phyloP scores from a whole-genome alignment of 2,329 filamentous ascomycete species.

The Colletotrichum sp. region DNA sequence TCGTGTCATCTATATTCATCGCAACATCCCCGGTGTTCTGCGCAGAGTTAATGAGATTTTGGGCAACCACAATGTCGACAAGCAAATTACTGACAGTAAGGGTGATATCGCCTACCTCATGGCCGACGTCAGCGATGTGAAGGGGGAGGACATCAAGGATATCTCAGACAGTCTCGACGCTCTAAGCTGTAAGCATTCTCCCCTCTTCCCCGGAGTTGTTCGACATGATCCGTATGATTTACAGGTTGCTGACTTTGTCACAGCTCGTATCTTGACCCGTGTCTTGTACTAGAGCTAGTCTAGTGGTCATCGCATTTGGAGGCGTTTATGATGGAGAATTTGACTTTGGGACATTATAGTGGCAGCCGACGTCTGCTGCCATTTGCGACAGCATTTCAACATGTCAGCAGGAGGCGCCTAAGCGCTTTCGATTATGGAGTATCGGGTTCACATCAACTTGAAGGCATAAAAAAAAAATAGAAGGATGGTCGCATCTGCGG shows the following conservation, averaged over 20 bases:
- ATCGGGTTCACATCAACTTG: constrained; percentile 16
- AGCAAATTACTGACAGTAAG: constrained; percentile 96
- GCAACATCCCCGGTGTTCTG: constrained; percentile 94
- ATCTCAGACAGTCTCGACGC: constrained; percentile 84
- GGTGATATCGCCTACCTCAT: constrained; percentile 96
- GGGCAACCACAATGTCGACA: constrained; percentile 95
- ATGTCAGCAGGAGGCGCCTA: not conserved
- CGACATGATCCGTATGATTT: not conserved
- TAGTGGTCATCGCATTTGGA: not conserved
- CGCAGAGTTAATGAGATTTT: constrained; percentile 95
- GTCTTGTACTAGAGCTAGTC: constrained; percentile 44
- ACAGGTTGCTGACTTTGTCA: not conserved
- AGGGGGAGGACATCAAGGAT: constrained; percentile 80
- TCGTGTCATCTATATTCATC: constrained; percentile 95
- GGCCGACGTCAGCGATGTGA: constrained; percentile 93
- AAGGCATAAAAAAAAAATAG: not conserved
- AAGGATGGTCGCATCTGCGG: not conserved
- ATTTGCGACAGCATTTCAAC: constrained; percentile 12
- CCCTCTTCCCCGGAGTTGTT: not conserved
- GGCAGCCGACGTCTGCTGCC: not conserved
- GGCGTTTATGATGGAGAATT: not conserved
- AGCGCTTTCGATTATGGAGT: constrained; percentile 6
- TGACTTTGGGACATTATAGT: not conserved
- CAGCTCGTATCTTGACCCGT: constrained; percentile 52
- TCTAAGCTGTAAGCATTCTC: constrained; percentile 70